These are phyloP conservation scores for Leccinum barrowsii DNA, from an alignment of 768 basidiomycete species.

Conservation along the genomic window DNA sequence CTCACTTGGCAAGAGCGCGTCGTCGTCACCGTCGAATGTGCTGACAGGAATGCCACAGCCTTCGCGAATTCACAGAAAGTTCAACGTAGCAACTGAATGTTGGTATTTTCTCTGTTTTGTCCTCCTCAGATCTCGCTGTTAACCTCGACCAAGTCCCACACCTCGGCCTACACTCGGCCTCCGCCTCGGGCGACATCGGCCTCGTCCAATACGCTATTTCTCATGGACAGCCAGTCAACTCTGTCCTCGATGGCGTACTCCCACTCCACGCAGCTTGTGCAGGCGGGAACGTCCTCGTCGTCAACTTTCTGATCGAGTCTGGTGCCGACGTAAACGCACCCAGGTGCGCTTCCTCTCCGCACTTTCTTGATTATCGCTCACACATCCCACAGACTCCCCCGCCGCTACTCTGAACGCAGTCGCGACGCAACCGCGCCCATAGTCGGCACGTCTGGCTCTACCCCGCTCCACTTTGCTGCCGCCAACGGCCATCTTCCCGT, in stretches of 20 bases:
- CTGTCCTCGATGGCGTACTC: slow-evolving; percentile 93
- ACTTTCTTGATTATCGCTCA: slow-evolving; percentile 8
- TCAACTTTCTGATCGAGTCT: slow-evolving; percentile 81
- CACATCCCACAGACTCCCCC: slow-evolving; percentile 50
- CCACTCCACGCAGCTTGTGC: slow-evolving; percentile 94
- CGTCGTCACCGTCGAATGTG: background rate
- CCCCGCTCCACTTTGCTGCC: slow-evolving; percentile 95
- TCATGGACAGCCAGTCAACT: slow-evolving; percentile 95
- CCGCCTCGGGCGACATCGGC: slow-evolving; percentile 83
- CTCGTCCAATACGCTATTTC: slow-evolving; percentile 90
- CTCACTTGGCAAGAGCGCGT: background rate
- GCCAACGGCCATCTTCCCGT: slow-evolving; percentile 87
- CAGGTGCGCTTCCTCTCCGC: slow-evolving; percentile 48
- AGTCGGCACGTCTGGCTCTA: slow-evolving; percentile 82
- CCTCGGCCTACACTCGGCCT: slow-evolving; percentile 74
- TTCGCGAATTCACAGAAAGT: slow-evolving; percentile 43
- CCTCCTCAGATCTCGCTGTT: background rate
- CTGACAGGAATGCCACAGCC: slow-evolving; percentile 30
- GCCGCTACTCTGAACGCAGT: slow-evolving; percentile 69
- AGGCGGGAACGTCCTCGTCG: slow-evolving; percentile 85
- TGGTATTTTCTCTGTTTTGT: slow-evolving; percentile 9
- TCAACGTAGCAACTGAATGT: slow-evolving; percentile 55
- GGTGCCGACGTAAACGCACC: slow-evolving; percentile 99
- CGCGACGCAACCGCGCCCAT: slow-evolving; percentile 66
- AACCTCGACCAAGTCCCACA: slow-evolving; percentile 59